Conservation (phyloP, 345 rosid species). For the Linum tenue region DNA sequence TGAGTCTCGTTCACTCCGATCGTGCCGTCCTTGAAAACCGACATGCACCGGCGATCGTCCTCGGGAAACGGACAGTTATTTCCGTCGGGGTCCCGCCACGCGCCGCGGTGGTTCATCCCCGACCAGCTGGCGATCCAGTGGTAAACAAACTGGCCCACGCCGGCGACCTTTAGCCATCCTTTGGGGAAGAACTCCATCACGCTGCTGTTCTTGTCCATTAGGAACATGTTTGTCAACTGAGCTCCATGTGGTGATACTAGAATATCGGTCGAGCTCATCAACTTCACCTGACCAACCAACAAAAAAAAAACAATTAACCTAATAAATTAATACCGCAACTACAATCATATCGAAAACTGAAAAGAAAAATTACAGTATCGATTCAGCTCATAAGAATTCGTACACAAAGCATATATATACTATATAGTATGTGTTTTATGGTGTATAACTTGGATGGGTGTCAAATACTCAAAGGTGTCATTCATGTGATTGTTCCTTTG, state of each 20-base stretch:
- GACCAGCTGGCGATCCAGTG: conserved; percentile 77
- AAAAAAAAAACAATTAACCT: too few relatives aligned
- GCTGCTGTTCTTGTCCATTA: conserved; percentile 63
- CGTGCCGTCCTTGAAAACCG: conserved; percentile 44
- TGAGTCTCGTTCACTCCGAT: conserved; percentile 49
- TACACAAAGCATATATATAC: too few relatives aligned
- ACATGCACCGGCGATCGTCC: conserved; percentile 62
- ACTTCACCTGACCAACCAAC: conserved; percentile 35
- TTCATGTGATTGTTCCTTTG: neutral
- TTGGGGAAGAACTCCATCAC: conserved; percentile 71
- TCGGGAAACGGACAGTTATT: conserved; percentile 45
- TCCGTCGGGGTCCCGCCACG: conserved; percentile 65
- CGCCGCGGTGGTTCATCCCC: conserved; percentile 62
- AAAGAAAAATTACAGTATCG: too few relatives aligned
- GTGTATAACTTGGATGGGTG: neutral
- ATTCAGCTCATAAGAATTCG: too few relatives aligned
- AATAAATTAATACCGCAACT: too few relatives aligned
- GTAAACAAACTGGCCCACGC: conserved; percentile 61
- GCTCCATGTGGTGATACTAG: conserved; percentile 67
- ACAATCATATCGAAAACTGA: too few relatives aligned
- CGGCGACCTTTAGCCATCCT: conserved; percentile 69
- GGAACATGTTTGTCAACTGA: conserved; percentile 66
- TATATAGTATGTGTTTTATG: too few relatives aligned
- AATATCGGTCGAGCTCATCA: conserved; percentile 58
- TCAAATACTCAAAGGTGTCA: neutral